Evolutionary conservation across 129 eudicot genomes (phyloP), one percentile per base, ranked within the genome.

Genomic region (Oenanthe sinensis): DNA sequence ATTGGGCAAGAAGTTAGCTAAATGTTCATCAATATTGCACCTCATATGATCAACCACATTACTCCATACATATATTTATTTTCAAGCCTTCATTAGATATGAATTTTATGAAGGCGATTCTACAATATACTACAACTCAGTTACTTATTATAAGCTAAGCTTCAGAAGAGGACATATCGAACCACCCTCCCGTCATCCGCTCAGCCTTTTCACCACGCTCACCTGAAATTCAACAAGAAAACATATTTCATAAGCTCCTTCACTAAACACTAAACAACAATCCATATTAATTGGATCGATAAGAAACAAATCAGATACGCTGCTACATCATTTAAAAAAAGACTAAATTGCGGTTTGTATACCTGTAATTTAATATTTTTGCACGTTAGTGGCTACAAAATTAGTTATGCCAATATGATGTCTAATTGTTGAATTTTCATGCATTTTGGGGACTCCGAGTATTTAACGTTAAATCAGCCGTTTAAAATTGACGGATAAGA

Each of bases 181-280:
- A 78, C 62, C 82, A 63, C 12, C 93, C 91, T 65, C 93, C 93
- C 48, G 63, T 65, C 93, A 89, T 89, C 81, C 93, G 85, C 80
- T 87, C 93, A 28, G 91, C 93, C 78, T 77, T 65, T 39, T 85
- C 87, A 43, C 91, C 93, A 8, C 93, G 83, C 80, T 89, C 93
- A 39, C 91, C 93, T 89, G 82, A 70, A 75, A 48, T 22, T 17
- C 49, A 74, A 24, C 1, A 44, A 40, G 71, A 52, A 50, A 1
- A 50, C 6, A 76, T 17, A 33, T 44, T 79, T 33, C 62, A 48
- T 6, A 54, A 42, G 37, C 47, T 47, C 43, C 63, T 75, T n/a
- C 19, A 22, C 22, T 30, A 50, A 26, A 10, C 8, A 36, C 13
- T 30, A 50, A 26, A 10, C 8, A 36, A 0, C 47, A 69, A 58